Conservation (phyloP, 768 basidiomycete species). For the Phanerochaete sordida region DNA sequence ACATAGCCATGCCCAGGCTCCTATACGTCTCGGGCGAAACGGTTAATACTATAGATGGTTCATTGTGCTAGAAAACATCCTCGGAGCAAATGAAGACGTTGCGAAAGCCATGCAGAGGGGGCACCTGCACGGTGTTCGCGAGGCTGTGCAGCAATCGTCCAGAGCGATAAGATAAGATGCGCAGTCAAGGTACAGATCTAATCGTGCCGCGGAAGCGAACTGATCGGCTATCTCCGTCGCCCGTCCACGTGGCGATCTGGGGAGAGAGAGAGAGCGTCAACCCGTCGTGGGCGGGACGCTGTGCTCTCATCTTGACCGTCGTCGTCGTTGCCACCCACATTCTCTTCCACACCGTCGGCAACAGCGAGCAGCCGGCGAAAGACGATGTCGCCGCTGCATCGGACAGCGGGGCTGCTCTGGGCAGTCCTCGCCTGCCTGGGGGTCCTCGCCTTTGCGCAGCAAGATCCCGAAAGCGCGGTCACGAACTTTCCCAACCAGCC, state of each 20-base stretch:
- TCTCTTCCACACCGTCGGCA: background rate
- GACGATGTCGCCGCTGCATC: constrained; percentile 20
- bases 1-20: too few species aligned
- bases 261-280: background rate
- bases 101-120: too few species aligned
- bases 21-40: too few species aligned
- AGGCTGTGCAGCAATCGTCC: too few species aligned
- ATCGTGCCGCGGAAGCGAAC: too few species aligned
- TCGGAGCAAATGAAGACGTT: too few species aligned
- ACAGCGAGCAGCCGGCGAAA: background rate
- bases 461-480: constrained; percentile 43
- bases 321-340: background rate
- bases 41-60: too few species aligned
- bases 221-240: too few species aligned
- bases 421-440: constrained; percentile 1
- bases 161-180: too few species aligned
- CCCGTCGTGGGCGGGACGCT: background rate
- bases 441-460: constrained; percentile 24
- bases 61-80: too few species aligned
- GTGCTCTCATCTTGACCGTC: background rate
- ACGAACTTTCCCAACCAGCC: constrained; percentile 70
- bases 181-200: too few species aligned
- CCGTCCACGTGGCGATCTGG: background rate
- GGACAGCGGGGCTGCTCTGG: constrained; percentile 22
- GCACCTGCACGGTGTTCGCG: too few species aligned